These are phyloP conservation scores for Centaurea solstitialis DNA, from an alignment of 129 eudicot genomes.

Conservation along the genomic window DNA sequence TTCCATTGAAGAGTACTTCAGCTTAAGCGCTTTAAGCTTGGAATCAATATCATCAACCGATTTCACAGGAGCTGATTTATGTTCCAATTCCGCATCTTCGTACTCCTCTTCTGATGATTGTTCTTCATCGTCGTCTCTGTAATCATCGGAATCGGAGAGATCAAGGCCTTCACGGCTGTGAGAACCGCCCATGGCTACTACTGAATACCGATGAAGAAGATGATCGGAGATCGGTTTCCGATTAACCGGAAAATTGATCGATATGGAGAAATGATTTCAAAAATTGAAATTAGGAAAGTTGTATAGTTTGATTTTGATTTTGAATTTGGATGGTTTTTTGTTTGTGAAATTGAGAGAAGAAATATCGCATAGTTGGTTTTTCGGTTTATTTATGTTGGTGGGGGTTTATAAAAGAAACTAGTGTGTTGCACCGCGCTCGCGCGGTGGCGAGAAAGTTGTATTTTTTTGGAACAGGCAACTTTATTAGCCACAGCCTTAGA, in stretches of 20 bases:
- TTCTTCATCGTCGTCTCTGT: constrained; percentile 40
- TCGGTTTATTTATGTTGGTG: background rate
- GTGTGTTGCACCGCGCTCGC: no score
- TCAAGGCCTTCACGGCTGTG: constrained; percentile 92
- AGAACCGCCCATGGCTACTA: constrained; percentile 63
- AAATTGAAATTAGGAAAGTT: background rate
- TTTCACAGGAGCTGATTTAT: constrained; percentile 21
- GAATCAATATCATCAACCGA: constrained; percentile 66
- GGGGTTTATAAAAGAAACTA: constrained; percentile 2
- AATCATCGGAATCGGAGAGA: constrained; percentile 71
- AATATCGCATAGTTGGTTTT: background rate
- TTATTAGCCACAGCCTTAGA: no score
- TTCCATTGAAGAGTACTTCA: constrained; percentile 49
- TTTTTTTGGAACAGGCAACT: no score
- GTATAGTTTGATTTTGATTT: background rate
- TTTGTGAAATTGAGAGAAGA: constrained; percentile 10
- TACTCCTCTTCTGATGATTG: constrained; percentile 21
- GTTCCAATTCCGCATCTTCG: constrained; percentile 46
- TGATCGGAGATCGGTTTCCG: constrained; percentile 10
- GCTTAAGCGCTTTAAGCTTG: constrained; percentile 59
- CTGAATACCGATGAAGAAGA: background rate
- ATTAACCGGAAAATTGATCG: constrained; percentile 12
- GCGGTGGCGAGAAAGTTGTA: no score
- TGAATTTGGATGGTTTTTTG: constrained; percentile 15
- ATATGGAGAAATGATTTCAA: background rate